phyloP scores from a whole-genome alignment of 768 basidiomycete species.

The Leucocoprinus birnbaumii region DNA sequence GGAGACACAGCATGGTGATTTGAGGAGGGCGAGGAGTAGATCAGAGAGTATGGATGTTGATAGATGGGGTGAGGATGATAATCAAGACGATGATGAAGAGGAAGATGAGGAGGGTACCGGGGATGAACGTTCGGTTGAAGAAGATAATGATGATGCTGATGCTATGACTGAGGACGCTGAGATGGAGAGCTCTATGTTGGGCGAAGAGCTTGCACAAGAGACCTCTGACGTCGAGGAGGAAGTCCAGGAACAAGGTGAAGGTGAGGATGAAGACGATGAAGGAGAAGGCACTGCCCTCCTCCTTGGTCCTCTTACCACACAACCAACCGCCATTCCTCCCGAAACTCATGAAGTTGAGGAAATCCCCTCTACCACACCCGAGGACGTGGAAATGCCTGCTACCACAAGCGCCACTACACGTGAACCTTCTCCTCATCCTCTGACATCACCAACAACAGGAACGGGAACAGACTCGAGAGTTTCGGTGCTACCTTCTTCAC shows the following conservation, averaged over 20 bases:
- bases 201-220: not conserved
- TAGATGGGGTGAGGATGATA: slow-evolving; percentile 31
- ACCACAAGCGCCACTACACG: not conserved
- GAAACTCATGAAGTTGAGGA: not conserved
- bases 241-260: slow-evolving; percentile 17
- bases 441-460: not conserved
- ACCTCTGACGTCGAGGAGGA: slow-evolving; percentile 3
- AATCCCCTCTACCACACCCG: too few species aligned
- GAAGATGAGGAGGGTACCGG: slow-evolving; percentile 26
- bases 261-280: slow-evolving; percentile 15
- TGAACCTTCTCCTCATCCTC: not conserved
- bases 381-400: too few species aligned
- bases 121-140: slow-evolving; percentile 15
- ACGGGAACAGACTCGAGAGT: not conserved
- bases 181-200: not conserved
- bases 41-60: slow-evolving; percentile 46
- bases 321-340: not conserved
- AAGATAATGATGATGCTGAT: slow-evolving; percentile 10
- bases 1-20: slow-evolving; percentile 76
- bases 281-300: slow-evolving; percentile 6
- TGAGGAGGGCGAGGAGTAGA: slow-evolving; percentile 56
- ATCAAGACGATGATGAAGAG: slow-evolving; percentile 25
- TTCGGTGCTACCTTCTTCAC: not conserved
- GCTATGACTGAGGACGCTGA: not conserved
- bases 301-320: not conserved